Base-by-base conservation (phyloP, 2,329 filamentous ascomycete species). In the Geosmithia morbida region DNA sequence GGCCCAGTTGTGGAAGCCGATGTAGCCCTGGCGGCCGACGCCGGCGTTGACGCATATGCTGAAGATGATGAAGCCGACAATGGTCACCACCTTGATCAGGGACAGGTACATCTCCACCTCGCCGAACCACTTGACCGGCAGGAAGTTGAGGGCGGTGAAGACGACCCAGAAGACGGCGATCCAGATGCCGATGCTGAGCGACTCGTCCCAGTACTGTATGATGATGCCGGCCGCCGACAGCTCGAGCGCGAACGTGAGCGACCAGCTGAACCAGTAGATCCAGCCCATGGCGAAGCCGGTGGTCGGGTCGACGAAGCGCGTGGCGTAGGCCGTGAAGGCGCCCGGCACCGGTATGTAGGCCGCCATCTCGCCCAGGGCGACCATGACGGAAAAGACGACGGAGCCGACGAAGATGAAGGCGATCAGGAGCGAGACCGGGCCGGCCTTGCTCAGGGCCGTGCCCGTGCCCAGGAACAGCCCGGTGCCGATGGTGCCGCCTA, bases 251-350 rank as follows among this genome's bases (percentile, higher is more conserved):
- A 77, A 85, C 0, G 83, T 87, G 49, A 83, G 77, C 17, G 79
- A 72, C 82, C 81, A 89, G 39, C 75, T 81, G 58, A 87, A 87
- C 81, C 82, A 89, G 64, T 89, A 89, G 50, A 86, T 80, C 84
- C 84, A 89, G 18, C 85, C 85, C 73, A 88, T 83, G 18, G 83
- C 74, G 56, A 88, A 88, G 7, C 83, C 83, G 44, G 87, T 67
- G 48, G 79, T 80, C 11, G 77, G 79, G 56, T 85, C 80, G 52
- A 87, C 73, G 55, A 90, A 87, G 17, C 85, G 81, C 40, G 79
- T 74, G 19, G 85, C 83, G 56, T 88, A 90, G 41, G 80, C 74
- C 29, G 83, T 85, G 59, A 89, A 89, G 41, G 83, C 81, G 49
- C 84, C 86, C 18, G 82, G 70, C 37, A 89, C 79, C 6, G 87